Percentiles rank a stretch among this genome's conserved stretches.
phyloP scores from a whole-genome alignment of 2,329 filamentous ascomycete species.

The Bipolaris victoriae region DNA sequence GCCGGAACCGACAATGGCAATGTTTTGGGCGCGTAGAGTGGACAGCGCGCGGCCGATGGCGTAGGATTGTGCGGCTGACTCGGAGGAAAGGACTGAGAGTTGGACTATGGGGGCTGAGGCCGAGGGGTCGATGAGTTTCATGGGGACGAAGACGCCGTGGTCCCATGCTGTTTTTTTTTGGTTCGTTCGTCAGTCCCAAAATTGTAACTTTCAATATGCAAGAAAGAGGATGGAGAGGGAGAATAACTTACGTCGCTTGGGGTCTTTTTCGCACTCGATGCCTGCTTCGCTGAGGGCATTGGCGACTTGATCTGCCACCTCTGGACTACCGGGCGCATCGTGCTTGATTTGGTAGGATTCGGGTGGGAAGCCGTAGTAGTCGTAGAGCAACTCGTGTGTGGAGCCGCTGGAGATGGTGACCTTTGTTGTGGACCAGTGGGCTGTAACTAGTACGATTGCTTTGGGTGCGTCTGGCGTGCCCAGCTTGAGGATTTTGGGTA shows the following conservation, averaged over 20 bases:
- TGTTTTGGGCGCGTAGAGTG: constrained; percentile 58
- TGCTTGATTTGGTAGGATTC: constrained; percentile 64
- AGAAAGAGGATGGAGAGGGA: neutral
- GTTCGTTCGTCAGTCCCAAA: too few species aligned
- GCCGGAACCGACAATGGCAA: constrained; percentile 66
- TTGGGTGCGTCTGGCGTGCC: constrained; percentile 57
- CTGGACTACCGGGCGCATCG: constrained; percentile 62
- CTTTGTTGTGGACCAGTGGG: constrained; percentile 61
- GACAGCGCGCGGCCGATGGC: constrained; percentile 61
- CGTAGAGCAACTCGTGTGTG: constrained; percentile 60
- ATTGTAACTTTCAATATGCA: too few species aligned
- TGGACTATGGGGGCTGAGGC: constrained; percentile 64
- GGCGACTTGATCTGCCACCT: constrained; percentile 58
- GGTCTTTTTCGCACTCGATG: constrained; percentile 46
- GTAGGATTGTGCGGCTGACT: constrained; percentile 58
- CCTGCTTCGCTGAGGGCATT: constrained; percentile 57
- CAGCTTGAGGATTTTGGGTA: constrained; percentile 63
- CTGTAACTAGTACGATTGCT: constrained; percentile 64
- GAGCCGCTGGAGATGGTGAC: constrained; percentile 60
- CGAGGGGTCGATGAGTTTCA: constrained; percentile 60
- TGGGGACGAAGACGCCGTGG: constrained; percentile 66
- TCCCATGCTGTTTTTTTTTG: constrained; percentile 56
- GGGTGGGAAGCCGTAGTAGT: constrained; percentile 65
- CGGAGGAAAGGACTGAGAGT: constrained; percentile 60
- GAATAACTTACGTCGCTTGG: constrained; percentile 37